A percentile compares a stretch with the other conserved stretches of the same genome.
Evolutionary conservation across 257 asterid genomes (phyloP).

Genomic region (Nicotiana knightiana): DNA sequence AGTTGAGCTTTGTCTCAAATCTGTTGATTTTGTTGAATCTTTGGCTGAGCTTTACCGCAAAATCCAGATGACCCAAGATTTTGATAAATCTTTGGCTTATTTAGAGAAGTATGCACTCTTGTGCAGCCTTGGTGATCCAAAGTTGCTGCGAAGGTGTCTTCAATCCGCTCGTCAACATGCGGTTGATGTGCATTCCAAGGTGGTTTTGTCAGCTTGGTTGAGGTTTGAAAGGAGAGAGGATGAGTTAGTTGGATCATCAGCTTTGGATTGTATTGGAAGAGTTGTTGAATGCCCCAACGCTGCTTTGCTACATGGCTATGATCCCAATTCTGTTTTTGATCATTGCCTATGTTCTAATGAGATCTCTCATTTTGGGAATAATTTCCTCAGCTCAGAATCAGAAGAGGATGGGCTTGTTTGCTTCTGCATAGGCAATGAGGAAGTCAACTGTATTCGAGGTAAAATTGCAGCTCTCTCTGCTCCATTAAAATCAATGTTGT

Average conservation of each 20-base stretch:
- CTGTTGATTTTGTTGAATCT: constrained; percentile 42
- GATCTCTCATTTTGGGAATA: constrained; percentile 8
- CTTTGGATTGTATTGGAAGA: constrained; percentile 52
- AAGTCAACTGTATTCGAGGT: constrained; percentile 31
- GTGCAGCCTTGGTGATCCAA: constrained; percentile 43
- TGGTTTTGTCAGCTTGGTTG: constrained; percentile 55
- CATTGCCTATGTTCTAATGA: constrained; percentile 30
- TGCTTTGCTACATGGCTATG: constrained; percentile 33
- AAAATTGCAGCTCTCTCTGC: constrained; percentile 41
- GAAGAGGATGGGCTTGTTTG: constrained; percentile 26
- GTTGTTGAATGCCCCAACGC: constrained; percentile 43
- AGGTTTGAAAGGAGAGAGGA: constrained; percentile 60
- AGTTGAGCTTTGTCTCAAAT: constrained; percentile 34
- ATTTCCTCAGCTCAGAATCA: constrained; percentile 2
- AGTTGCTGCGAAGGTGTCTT: constrained; percentile 41
- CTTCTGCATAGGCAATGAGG: constrained; percentile 33
- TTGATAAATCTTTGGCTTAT: constrained; percentile 26
- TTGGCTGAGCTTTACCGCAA: constrained; percentile 30
- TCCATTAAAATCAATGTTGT: constrained; percentile 39
- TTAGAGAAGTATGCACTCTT: constrained; percentile 37
- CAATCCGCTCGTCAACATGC: constrained; percentile 46
- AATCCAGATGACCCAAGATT: constrained; percentile 13
- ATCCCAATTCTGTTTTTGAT: constrained; percentile 33
- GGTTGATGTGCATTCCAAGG: constrained; percentile 42
- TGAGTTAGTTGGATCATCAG: constrained; percentile 35